Evolutionary conservation across 305 asterid genomes (phyloP), one percentile per base, ranked within the genome.

Genomic region (Ruellia speciosa): DNA sequence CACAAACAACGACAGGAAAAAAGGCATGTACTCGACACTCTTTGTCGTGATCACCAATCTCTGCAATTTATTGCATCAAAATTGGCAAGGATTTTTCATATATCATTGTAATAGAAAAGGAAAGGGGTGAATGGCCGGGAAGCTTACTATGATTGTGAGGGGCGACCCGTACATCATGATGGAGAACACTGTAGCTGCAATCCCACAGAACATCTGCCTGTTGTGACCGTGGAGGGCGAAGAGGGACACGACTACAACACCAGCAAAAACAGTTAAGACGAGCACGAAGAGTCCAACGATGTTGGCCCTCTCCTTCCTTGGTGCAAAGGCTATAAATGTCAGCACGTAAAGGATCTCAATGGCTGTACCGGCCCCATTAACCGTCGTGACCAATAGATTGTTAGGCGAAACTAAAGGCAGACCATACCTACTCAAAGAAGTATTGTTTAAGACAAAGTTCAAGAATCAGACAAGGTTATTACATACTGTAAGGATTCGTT

Each of bases 21-120:
- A 88, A 24, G 96, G 95, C 96, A 88, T 88, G 84, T 79, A 88
- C 64, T 88, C 96, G 67, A 85, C 94, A 46, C 96, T 85, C 54
- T 83, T 85, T n/a, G 96, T 88, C 67, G 78, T 85, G 81, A 85
- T 85, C 78, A 88, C 94, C 71, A 83, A 13, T 64, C 88, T 81
- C 96, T 88, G 84, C 71, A 62, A 3, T 63, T 65, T 10, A 18
- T 43, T 17, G n/a, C 52, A 14, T 4, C 18, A 16, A 33, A 55
- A 6, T 2, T n/a, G 7, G 16, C 4, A n/a, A 43, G 14, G 49
- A 13, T 12, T 43, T 5, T 43, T 6, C 14, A 1, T 4, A 13
- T 3, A 12, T 3, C 9, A 55, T 7, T 4, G 33, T 3, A 16
- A 35, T 9, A 2, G 3, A 3, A 55, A 3, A 16, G 13, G 15